Conservation (phyloP, 2,329 filamentous ascomycete genomes). For the Penicillium polonicum region DNA sequence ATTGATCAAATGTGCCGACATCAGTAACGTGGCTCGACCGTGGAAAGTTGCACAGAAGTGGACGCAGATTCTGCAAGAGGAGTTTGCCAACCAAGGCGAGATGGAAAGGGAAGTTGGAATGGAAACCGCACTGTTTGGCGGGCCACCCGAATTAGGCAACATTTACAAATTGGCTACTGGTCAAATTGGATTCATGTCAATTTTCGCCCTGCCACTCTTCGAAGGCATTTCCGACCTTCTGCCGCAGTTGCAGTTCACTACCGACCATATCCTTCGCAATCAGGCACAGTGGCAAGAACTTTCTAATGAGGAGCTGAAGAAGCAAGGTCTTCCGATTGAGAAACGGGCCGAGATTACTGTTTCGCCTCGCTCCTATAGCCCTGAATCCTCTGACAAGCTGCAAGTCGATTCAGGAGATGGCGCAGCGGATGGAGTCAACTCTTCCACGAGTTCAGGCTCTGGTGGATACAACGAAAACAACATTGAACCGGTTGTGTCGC, state of each 20-base stretch:
- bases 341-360: slow-evolving; percentile 23
- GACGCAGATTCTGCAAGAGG: slow-evolving; percentile 92
- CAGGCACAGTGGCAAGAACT: slow-evolving; percentile 63
- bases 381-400: slow-evolving; percentile 19
- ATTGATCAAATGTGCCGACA: slow-evolving; percentile 96
- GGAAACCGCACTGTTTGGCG: slow-evolving; percentile 77
- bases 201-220: slow-evolving; percentile 91
- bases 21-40: slow-evolving; percentile 91
- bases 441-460: slow-evolving; percentile 16
- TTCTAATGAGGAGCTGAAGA: slow-evolving; percentile 33
- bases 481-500: slow-evolving; percentile 36
- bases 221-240: slow-evolving; percentile 82
- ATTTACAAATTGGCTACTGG: slow-evolving; percentile 77
- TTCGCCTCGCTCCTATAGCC: slow-evolving; percentile 39
- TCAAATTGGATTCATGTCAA: slow-evolving; percentile 93
- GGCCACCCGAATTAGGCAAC: slow-evolving; percentile 77
- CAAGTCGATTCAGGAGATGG: slow-evolving; percentile 5
- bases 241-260: slow-evolving; percentile 78
- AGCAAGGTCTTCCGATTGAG: slow-evolving; percentile 26
- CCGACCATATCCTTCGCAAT: slow-evolving; percentile 77
- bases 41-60: slow-evolving; percentile 81
- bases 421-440: slow-evolving; percentile 17
- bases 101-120: slow-evolving; percentile 91
- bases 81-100: slow-evolving; percentile 86
- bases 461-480: slow-evolving; percentile 34